Conservation (phyloP, 2,329 filamentous ascomycete species). For the Epichloe gansuensis region DNA sequence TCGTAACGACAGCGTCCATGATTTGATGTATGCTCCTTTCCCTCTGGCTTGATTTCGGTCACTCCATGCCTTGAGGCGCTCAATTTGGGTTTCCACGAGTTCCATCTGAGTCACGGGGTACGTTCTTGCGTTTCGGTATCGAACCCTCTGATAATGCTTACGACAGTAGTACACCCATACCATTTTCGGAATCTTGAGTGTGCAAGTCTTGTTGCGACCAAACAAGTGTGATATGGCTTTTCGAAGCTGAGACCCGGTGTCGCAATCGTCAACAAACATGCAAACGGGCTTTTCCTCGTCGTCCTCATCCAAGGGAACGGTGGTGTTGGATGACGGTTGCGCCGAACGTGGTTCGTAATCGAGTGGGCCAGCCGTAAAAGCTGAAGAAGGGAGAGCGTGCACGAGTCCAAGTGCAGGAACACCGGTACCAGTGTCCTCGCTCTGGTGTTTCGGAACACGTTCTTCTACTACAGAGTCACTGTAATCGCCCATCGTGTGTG, state of each 20-base stretch:
- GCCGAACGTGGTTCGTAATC: neutral
- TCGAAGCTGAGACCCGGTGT: constrained; percentile 47
- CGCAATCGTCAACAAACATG: constrained; percentile 44
- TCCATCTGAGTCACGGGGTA: constrained; percentile 51
- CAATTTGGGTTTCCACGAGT: constrained; percentile 49
- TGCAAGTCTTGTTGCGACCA: constrained; percentile 69
- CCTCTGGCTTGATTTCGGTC: constrained; percentile 28
- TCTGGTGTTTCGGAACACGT: neutral
- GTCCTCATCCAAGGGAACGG: constrained; percentile 5
- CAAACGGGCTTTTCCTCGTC: constrained; percentile 26
- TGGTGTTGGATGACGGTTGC: neutral
- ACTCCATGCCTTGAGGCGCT: constrained; percentile 51
- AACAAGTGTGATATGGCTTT: constrained; percentile 76
- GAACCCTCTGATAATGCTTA: constrained; percentile 67
- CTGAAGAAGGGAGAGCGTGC: neutral
- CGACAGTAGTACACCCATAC: constrained; percentile 70
- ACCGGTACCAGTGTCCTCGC: neutral
- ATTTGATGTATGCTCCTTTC: constrained; percentile 20
- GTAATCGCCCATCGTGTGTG: neutral
- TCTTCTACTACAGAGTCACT: neutral
- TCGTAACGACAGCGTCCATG: constrained; percentile 49
- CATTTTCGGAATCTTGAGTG: constrained; percentile 51
- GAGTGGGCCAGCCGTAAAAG: neutral
- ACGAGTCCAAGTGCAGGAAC: neutral
- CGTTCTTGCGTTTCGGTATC: constrained; percentile 52